phyloP scores from a whole-genome alignment of 1,284 basidiomycete genomes.

The Puccinia triticina region DNA sequence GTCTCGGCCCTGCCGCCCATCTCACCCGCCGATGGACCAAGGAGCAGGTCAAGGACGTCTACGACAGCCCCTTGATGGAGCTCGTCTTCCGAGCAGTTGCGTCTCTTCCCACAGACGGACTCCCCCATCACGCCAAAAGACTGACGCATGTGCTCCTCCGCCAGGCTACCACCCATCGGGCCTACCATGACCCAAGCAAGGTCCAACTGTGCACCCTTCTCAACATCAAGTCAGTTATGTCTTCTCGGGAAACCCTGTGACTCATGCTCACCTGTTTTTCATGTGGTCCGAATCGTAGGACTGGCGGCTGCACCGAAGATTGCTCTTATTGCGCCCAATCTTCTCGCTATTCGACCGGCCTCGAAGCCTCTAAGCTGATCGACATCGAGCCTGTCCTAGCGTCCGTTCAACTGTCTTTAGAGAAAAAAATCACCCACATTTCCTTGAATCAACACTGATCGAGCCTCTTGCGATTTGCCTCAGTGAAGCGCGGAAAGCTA shows the following conservation, averaged over 20 bases:
- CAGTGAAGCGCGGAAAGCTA: constrained; percentile 75
- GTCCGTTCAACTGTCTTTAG: constrained; percentile 63
- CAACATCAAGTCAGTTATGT: constrained; percentile 81
- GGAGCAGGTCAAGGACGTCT: constrained; percentile 74
- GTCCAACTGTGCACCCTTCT: constrained; percentile 96
- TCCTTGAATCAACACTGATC: too few species aligned
- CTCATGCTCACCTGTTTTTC: not conserved
- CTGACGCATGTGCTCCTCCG: not conserved
- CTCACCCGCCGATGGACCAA: constrained; percentile 65
- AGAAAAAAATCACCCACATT: not conserved
- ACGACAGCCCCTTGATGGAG: constrained; percentile 78
- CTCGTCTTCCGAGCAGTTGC: constrained; percentile 80
- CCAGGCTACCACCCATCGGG: constrained; percentile 72
- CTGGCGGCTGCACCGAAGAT: constrained; percentile 93
- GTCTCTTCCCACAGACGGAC: constrained; percentile 16
- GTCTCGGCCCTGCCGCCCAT: constrained; percentile 10
- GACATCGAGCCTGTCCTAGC: constrained; percentile 88
- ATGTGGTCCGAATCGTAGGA: constrained; percentile 58
- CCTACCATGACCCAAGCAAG: constrained; percentile 82
- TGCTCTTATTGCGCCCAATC: constrained; percentile 99
- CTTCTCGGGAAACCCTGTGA: not conserved
- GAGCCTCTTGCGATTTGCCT: too few species aligned
- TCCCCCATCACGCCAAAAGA: not conserved
- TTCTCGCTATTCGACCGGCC: constrained; percentile 79
- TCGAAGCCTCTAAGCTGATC: constrained; percentile 84